phyloP scores from a whole-genome alignment of 2,329 filamentous ascomycete genomes.

The Trichoderma simmonsii region DNA sequence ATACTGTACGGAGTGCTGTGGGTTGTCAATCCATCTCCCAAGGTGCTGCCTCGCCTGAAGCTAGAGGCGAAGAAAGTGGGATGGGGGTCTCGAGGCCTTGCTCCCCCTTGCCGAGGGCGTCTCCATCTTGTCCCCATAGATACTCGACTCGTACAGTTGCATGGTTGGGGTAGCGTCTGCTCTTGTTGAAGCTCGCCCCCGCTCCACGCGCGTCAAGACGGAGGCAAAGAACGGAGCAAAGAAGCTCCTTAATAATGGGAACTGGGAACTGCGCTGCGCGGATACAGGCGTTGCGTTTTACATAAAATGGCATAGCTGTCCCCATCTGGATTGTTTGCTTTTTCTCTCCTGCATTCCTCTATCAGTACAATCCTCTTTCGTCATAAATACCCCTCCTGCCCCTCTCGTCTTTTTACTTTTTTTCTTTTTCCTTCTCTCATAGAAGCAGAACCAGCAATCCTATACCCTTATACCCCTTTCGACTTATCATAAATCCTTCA shows the following conservation, averaged over 20 bases:
- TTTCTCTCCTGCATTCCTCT: neutral
- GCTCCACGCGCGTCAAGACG: neutral
- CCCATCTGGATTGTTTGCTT: neutral
- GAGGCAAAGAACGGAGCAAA: neutral
- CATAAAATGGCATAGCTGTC: slow-evolving; percentile 10
- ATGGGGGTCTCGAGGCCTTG: neutral
- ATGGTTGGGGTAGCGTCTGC: neutral
- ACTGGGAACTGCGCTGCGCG: neutral
- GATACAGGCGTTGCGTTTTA: neutral
- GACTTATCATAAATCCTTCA: slow-evolving; percentile 18
- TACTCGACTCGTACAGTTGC: neutral
- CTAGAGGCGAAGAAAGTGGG: neutral
- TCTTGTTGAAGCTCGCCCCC: slow-evolving; percentile 2
- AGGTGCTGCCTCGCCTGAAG: neutral
- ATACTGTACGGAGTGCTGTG: neutral
- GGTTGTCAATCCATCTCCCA: neutral
- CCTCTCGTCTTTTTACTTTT: neutral
- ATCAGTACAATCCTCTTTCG: slow-evolving; percentile 2
- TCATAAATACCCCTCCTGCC: neutral
- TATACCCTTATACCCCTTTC: neutral
- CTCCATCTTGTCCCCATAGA: neutral
- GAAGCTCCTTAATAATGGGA: slow-evolving; percentile 8
- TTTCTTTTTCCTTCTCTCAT: neutral
- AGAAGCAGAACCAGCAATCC: neutral
- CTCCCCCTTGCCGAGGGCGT: neutral